Evolutionary conservation across 805 yeast genomes (phyloP).

Genomic region (Wickerhamiella bombiphila): DNA sequence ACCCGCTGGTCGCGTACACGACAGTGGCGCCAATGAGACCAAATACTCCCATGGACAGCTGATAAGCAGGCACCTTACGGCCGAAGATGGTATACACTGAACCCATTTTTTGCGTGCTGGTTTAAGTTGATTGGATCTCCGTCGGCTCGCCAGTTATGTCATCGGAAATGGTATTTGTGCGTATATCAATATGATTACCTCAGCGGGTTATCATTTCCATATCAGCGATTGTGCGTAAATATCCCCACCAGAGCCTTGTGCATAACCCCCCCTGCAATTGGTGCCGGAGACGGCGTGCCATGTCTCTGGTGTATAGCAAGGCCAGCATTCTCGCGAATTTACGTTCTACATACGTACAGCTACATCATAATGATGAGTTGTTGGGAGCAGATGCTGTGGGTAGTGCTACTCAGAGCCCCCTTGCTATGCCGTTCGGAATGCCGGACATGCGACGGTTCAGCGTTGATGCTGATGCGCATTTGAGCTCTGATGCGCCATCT

Average conservation of each 20-base stretch:
- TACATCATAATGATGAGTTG: conserved; percentile 1
- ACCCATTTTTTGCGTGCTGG: neutral
- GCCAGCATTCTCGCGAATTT: neutral
- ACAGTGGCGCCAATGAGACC: conserved; percentile 49
- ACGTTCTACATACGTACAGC: neutral
- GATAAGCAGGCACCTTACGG: conserved; percentile 69
- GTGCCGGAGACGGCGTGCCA: too few relatives aligned
- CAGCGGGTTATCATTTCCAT: too few relatives aligned
- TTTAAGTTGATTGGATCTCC: neutral
- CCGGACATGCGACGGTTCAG: neutral
- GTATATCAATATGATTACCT: too few relatives aligned
- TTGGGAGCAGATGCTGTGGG: neutral
- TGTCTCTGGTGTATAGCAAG: conserved; percentile 1
- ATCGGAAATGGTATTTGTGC: too few relatives aligned
- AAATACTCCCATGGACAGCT: conserved; percentile 72
- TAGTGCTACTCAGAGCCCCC: neutral
- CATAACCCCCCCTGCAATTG: too few relatives aligned
- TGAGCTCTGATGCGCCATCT: too few relatives aligned
- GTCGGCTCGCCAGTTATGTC: neutral
- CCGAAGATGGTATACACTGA: conserved; percentile 64
- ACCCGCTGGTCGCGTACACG: conserved; percentile 60
- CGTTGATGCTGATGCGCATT: neutral
- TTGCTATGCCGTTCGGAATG: neutral
- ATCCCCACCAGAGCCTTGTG: too few relatives aligned
- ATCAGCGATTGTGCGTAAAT: too few relatives aligned